phyloP scores from a whole-genome alignment of 257 asterid genomes.

The Forsythia suspensa region DNA sequence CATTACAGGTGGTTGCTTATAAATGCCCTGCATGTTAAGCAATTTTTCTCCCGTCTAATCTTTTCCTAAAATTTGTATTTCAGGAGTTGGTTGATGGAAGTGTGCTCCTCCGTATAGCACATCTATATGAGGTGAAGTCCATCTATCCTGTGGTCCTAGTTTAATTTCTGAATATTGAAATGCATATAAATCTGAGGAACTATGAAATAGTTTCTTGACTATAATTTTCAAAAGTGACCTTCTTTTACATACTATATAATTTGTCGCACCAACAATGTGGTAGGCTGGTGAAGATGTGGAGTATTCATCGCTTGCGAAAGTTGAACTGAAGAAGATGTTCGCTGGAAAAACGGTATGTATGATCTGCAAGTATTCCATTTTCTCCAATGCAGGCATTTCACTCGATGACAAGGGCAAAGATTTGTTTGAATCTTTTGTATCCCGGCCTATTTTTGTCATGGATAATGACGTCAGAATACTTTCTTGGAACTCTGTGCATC shows the following conservation, averaged over 20 bases:
- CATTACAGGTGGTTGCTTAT: constrained; percentile 64
- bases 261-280: constrained; percentile 17
- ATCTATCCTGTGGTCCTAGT: not conserved
- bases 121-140: constrained; percentile 71
- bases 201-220: not conserved
- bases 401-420: not conserved
- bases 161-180: not conserved
- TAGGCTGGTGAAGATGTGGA: constrained; percentile 78
- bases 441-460: too few relatives aligned
- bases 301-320: constrained; percentile 60
- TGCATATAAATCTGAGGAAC: not conserved
- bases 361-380: not conserved
- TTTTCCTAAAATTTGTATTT: constrained; percentile 15
- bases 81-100: constrained; percentile 66
- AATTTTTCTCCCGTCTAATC: constrained; percentile 17
- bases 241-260: not conserved
- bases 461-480: too few relatives aligned
- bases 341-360: constrained; percentile 55
- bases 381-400: not conserved
- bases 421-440: too few relatives aligned
- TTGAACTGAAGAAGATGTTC: constrained; percentile 68
- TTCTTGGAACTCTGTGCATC: too few relatives aligned
- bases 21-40: not conserved
- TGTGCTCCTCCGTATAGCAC: constrained; percentile 78
- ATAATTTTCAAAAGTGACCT: not conserved